Evolutionary conservation across 768 basidiomycete genomes (phyloP).

Genomic region (Thelephora ganbajun): DNA sequence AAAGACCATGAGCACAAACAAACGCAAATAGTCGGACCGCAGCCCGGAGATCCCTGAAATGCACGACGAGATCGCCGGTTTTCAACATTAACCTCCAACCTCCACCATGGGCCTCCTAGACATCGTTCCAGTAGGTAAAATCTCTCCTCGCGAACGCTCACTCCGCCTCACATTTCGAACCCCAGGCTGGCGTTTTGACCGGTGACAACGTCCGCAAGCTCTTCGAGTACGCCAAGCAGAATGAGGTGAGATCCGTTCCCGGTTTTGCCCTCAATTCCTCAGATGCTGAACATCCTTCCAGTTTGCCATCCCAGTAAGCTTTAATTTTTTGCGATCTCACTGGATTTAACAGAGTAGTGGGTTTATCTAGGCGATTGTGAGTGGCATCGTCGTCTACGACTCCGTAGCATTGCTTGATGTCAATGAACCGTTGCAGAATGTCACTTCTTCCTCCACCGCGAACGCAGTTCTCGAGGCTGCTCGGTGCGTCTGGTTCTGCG

Average conservation of each 20-base stretch:
- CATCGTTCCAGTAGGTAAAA: slow-evolving; percentile 58
- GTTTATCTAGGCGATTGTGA: slow-evolving; percentile 53
- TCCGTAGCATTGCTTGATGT: slow-evolving; percentile 4
- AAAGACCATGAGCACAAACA: too few species aligned
- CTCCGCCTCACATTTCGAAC: slow-evolving; percentile 1
- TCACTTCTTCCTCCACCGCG: slow-evolving; percentile 89
- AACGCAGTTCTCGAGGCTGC: slow-evolving; percentile 95
- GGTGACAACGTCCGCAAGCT: slow-evolving; percentile 91
- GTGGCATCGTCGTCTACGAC: slow-evolving; percentile 18
- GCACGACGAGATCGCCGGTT: too few species aligned
- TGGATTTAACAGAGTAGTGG: neutral
- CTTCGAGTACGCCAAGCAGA: slow-evolving; percentile 83
- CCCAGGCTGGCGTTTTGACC: slow-evolving; percentile 84
- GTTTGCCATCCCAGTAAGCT: slow-evolving; percentile 79
- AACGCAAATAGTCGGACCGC: too few species aligned
- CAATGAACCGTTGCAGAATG: slow-evolving; percentile 46
- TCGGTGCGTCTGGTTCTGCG: slow-evolving; percentile 31
- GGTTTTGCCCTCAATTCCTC: slow-evolving; percentile 1
- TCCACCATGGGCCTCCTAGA: slow-evolving; percentile 65
- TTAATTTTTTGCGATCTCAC: neutral
- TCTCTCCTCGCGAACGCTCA: neutral
- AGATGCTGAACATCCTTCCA: slow-evolving; percentile 15
- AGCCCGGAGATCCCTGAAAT: too few species aligned
- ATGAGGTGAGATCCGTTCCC: slow-evolving; percentile 47
- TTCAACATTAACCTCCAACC: neutral